Base-by-base conservation (phyloP, 2,329 filamentous ascomycete genomes). In the Talaromyces verruculosus region DNA sequence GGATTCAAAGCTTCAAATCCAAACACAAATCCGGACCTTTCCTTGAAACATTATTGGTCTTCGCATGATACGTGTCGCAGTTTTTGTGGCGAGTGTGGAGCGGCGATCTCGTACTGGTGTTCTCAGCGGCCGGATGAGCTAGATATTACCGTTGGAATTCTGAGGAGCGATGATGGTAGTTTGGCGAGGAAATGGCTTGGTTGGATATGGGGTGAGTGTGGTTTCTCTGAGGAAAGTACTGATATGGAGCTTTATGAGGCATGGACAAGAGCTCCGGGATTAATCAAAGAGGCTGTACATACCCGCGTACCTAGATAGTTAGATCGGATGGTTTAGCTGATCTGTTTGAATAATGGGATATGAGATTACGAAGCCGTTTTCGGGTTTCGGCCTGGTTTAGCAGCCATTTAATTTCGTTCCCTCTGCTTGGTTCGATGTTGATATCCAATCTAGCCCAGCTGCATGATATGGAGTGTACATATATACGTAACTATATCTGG, bases 21-120 rank as follows among this genome's bases (percentile, higher is more conserved):
- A 17, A 4, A 15, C 51, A 3, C n/a, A 6, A 55, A 55, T 19
- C 51, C n/a, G 28, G 51, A n/a, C 1, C 51, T 22, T 7, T 55
- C 51, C n/a, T 37, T 55, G n/a, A 55, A 55, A 5, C n/a, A 55
- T 35, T 55, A 55, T 19, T 55, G 51, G 51, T 55, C 51, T 37
- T 55, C 51, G 10, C 17, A 10, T 19, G 30, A 22, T 55, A 55
- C 51, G 15, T 55, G 51, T 37, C 51, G 51, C 7, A 55, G 51
- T 5, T 55, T 55, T 7, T 55, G 51, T 37, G 51, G 2, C 4
- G 22, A 55, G 4, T 55, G 51, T 8, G 51, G 51, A 10, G 30
- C 51, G 3, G 30, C n/a, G 30, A 17, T 35, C 2, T 55, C 51
- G 10, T 55, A 37, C 30, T 55, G 51, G 53, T 57, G 53, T 13